Evolutionary conservation across 176 grass and related monocot genomes (phyloP), one percentile per base, ranked within the genome.

Genomic region (Oryza brachyantha): DNA sequence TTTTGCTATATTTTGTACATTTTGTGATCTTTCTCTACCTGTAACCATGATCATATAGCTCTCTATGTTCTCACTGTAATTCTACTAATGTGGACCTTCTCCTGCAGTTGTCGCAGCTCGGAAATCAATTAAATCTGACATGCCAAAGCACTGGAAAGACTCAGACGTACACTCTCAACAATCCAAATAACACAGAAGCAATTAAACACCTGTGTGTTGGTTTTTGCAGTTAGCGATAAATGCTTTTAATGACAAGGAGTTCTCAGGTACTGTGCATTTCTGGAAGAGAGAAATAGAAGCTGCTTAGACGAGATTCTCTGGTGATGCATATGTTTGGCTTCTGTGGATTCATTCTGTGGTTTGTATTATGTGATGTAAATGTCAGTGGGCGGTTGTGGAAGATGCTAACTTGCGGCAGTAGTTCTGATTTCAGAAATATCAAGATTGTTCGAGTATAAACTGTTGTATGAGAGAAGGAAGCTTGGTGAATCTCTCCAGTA

Each of bases 111-210:
- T 93, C 83, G 4, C 77, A 83, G 73, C 79, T 77, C 7, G 88
- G 83, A 57, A 90, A 87, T 78, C 77, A 78, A 83, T 61, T 90
- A 61, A 95, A 94, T 79, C 80, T 92, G 83, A 92, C 87, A 57
- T 94, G 89, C 19, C 16, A 92, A 86, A 83, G 58, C 40, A 94
- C 81, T 42, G 88, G 85, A 67, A 90, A 88, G 78, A 79, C 63
- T 0, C 50, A 41, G 80, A 57, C 82, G 50, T 97, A 92, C 75
- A 25, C 29, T 72, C 84, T 93, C 65, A 86, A 68, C 38, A 70
- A 72, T 84, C 73, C 84, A 82, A 88, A 61, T 87, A 83, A 70
- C 57, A 41, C 66, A 0, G 84, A 85, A 78, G 79, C 83, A 4
- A 85, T 83, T 80, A 86, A 80, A 86, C 28, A 94, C 66, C 72